phyloP scores from a whole-genome alignment of 1,284 basidiomycete genomes.

The Malassezia pachydermatis region DNA sequence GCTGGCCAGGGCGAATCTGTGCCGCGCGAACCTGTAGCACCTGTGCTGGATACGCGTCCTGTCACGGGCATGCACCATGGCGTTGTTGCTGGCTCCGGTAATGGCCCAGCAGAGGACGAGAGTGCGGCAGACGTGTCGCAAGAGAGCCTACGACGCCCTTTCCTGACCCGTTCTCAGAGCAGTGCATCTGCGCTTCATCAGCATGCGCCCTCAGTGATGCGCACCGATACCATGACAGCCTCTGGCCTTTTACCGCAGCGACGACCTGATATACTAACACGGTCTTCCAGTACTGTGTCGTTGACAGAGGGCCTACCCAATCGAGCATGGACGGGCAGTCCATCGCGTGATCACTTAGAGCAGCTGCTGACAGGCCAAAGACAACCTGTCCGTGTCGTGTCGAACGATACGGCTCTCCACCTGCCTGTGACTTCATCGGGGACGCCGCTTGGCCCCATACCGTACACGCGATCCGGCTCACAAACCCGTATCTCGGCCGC shows the following conservation, averaged over 20 bases:
- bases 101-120: too few species aligned
- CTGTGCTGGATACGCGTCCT: constrained; percentile 4
- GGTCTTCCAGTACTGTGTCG: too few species aligned
- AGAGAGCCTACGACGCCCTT: too few species aligned
- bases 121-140: too few species aligned
- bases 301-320: too few species aligned
- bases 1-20: neutral
- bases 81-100: neutral
- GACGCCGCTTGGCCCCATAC: neutral
- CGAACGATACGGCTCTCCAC: too few species aligned
- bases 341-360: constrained; percentile 9
- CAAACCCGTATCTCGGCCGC: neutral
- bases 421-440: neutral
- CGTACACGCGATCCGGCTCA: too few species aligned
- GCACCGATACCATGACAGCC: neutral
- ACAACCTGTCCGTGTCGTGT: too few species aligned
- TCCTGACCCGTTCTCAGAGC: too few species aligned
- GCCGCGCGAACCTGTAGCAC: neutral
- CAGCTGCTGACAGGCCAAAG: constrained; percentile 1
- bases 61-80: neutral
- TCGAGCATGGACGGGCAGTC: neutral
- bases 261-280: too few species aligned
- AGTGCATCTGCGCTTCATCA: too few species aligned
- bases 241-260: too few species aligned
- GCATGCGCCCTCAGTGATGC: neutral